These are phyloP conservation scores for Mycena crocata DNA, from an alignment of 768 basidiomycete genomes.

Conservation along the genomic window DNA sequence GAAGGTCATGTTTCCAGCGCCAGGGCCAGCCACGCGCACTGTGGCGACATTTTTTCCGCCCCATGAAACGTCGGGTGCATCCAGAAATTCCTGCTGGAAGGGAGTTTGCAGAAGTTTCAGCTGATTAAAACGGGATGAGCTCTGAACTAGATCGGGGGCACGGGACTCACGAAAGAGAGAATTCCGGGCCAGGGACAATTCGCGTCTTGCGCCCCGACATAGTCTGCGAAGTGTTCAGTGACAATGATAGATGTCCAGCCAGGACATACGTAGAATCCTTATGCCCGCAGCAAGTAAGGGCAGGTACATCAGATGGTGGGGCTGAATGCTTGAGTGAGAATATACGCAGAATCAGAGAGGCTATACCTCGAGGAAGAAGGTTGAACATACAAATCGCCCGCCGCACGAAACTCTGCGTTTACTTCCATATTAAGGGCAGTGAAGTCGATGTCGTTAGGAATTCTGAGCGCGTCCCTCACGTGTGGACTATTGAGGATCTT, in stretches of 20 bases:
- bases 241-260: neutral
- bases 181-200: slow-evolving; percentile 44
- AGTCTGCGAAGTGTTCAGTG: slow-evolving; percentile 33
- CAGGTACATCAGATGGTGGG: slow-evolving; percentile 38
- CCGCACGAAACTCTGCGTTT: neutral
- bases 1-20: slow-evolving; percentile 47
- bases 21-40: slow-evolving; percentile 41
- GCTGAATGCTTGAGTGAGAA: neutral
- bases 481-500: neutral
- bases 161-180: slow-evolving; percentile 40
- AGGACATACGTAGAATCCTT: slow-evolving; percentile 38
- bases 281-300: slow-evolving; percentile 41
- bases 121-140: neutral
- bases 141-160: neutral
- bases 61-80: slow-evolving; percentile 43
- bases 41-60: slow-evolving; percentile 35
- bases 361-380: no score
- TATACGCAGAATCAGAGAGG: neutral
- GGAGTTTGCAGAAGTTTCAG: slow-evolving; percentile 39
- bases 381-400: neutral
- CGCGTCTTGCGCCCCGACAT: slow-evolving; percentile 42
- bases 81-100: slow-evolving; percentile 40
- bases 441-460: neutral
- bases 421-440: neutral
- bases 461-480: neutral